Percentiles rank a stretch among this genome's conserved stretches.
These are phyloP conservation scores for Penicillium cataractarum DNA, from an alignment of 495 filamentous ascomycete species.

Conservation along the genomic window DNA sequence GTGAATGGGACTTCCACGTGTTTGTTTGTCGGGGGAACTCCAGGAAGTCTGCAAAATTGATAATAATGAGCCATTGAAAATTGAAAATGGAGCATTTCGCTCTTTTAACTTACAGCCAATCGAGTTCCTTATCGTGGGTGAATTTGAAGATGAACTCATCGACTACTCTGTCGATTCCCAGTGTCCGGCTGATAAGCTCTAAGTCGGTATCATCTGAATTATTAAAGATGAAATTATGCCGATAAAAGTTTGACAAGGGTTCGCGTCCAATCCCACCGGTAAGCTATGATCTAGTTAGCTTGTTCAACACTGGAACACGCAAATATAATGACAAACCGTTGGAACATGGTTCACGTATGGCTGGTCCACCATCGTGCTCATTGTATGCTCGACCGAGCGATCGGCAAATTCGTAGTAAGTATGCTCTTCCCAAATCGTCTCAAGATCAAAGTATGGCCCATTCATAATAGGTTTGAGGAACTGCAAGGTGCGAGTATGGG, in stretches of 20 bases:
- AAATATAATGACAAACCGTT: constrained; percentile 23
- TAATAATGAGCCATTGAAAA: not conserved
- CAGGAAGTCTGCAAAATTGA: constrained; percentile 52
- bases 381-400: constrained; percentile 32
- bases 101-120: constrained; percentile 61
- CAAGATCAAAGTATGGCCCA: constrained; percentile 53
- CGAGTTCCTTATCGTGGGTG: constrained; percentile 64
- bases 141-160: constrained; percentile 59
- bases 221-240: constrained; percentile 1
- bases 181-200: constrained; percentile 67
- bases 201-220: constrained; percentile 27
- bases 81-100: not conserved
- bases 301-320: not conserved
- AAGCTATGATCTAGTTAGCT: not conserved
- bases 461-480: constrained; percentile 25
- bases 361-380: constrained; percentile 53
- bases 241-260: not conserved
- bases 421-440: constrained; percentile 59
- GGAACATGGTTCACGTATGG: constrained; percentile 59
- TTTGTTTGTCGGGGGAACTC: constrained; percentile 65
- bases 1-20: constrained; percentile 66
- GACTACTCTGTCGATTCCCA: constrained; percentile 56
- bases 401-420: constrained; percentile 32
- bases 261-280: constrained; percentile 1
- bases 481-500: constrained; percentile 24